Conservation (phyloP, 2,329 filamentous ascomycete genomes). For the Alternaria solani region DNA sequence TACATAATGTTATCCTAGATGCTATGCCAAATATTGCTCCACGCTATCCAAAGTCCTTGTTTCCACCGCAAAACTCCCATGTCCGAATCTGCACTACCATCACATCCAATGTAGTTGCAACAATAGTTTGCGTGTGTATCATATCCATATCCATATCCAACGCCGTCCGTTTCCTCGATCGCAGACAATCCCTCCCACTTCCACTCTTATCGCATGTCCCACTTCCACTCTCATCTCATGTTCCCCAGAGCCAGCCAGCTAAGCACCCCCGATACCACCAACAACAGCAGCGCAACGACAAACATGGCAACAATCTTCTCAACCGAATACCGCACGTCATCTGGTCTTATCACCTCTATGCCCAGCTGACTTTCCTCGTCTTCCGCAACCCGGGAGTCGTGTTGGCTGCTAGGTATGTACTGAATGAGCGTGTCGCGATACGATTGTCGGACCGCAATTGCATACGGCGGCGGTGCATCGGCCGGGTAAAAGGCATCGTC, state of each 20-base stretch:
- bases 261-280: constrained; percentile 32
- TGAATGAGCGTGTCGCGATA: constrained; percentile 39
- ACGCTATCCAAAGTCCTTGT: not conserved
- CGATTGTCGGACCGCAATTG: constrained; percentile 33
- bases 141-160: not conserved
- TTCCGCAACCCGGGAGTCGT: constrained; percentile 10
- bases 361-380: constrained; percentile 22
- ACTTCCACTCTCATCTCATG: not conserved
- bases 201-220: constrained; percentile 9
- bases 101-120: not conserved
- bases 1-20: not conserved
- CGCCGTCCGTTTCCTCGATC: not conserved
- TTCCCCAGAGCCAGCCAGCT: constrained; percentile 21
- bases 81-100: not conserved
- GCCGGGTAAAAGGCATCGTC: constrained; percentile 22
- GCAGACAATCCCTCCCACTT: not conserved
- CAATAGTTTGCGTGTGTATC: not conserved
- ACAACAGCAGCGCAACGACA: constrained; percentile 30
- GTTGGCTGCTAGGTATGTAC: constrained; percentile 20
- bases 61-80: not conserved
- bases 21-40: not conserved
- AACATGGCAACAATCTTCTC: constrained; percentile 38
- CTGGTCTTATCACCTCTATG: constrained; percentile 15
- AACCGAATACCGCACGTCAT: constrained; percentile 37
- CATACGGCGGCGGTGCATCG: constrained; percentile 41